Base-by-base conservation (phyloP, 2,329 filamentous ascomycete genomes). In the Colletotrichum brevisporum region DNA sequence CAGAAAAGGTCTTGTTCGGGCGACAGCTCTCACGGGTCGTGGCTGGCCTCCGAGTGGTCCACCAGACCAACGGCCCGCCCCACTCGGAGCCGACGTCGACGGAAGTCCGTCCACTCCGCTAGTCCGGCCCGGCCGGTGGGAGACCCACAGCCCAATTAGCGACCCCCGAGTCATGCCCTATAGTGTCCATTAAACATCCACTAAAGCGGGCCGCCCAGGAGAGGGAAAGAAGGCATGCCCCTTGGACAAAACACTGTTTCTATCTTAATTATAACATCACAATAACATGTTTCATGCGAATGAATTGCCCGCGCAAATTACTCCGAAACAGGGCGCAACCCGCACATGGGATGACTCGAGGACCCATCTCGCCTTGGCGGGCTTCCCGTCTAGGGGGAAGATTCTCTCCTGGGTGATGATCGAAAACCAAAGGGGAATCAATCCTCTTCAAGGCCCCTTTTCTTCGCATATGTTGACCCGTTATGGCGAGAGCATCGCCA, bases 261-360 rank as follows among this genome's bases (percentile, higher is more conserved):
- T 39, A 18, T 48, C 53, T 31, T 47, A 15, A 50, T 31, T 53
- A 18, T 15, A 27, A 50, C 39, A 18, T 36, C 31, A 36, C 31
- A 47, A 39, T 41, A 47, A 48, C 55, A 51, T 13, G 51, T 60
- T 60, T 60, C 55, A 59, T 61, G 55, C 62, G 51, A 53, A 56
- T 47, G 52, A 18, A 31, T 24, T 10, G 12, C 12, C 15, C 24
- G 6, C 36, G 31, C n/a, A 26, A 47, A 41, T 69, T 15, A 39
- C 39, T 66, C 26, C 52, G 56, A 66, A 66, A 69, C 62, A 9
- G 6, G 45, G 59, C 48, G 16, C 15, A 63, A 52, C 36, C 21
- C 27, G n/a, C n/a, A 66, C 18, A 51, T 53, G 45, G 62, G 62
- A 60, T 56, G 50, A 66, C 50, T 55, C n/a, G 62, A 24, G 13